phyloP scores from a whole-genome alignment of 768 basidiomycete species.

The Calocybe indica region DNA sequence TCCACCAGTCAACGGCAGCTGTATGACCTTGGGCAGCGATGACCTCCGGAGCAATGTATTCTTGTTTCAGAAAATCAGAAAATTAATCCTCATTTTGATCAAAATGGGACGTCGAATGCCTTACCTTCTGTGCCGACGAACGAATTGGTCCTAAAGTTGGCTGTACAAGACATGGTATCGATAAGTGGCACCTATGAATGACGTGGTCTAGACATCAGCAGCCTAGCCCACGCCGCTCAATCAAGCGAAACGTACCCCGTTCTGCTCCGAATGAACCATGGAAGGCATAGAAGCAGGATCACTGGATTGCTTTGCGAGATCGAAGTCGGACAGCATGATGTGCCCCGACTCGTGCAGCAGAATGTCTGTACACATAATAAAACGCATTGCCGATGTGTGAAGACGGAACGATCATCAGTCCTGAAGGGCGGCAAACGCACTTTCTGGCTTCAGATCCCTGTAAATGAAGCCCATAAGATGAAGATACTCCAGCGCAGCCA shows the following conservation, averaged over 20 bases:
- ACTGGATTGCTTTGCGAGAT: slow-evolving; percentile 92
- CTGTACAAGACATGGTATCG: slow-evolving; percentile 96
- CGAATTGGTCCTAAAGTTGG: slow-evolving; percentile 96
- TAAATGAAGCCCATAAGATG: slow-evolving; percentile 99
- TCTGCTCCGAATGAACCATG: slow-evolving; percentile 81
- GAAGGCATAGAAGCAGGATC: slow-evolving; percentile 83
- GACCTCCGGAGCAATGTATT: slow-evolving; percentile 99
- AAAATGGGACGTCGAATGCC: slow-evolving; percentile 14
- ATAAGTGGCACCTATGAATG: slow-evolving; percentile 74
- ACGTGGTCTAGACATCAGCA: slow-evolving; percentile 9
- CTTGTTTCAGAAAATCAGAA: slow-evolving; percentile 37
- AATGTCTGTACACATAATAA: slow-evolving; percentile 59
- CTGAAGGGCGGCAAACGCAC: slow-evolving; percentile 46
- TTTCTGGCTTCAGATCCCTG: slow-evolving; percentile 98
- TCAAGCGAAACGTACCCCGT: slow-evolving; percentile 60
- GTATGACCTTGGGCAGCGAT: slow-evolving; percentile 96
- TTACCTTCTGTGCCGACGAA: slow-evolving; percentile 98
- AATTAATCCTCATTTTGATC: slow-evolving; percentile 16
- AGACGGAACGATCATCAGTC: too few relatives aligned
- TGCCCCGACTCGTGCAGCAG: slow-evolving; percentile 96
- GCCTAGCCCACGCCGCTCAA: slow-evolving; percentile 8
- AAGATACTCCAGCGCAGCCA: slow-evolving; percentile 94
- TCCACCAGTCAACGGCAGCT: slow-evolving; percentile 99
- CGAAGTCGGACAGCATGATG: slow-evolving; percentile 99
- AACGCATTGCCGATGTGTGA: not conserved